These are phyloP conservation scores for Eucalyptus regnans DNA, from an alignment of 345 rosid genomes.

Conservation along the genomic window DNA sequence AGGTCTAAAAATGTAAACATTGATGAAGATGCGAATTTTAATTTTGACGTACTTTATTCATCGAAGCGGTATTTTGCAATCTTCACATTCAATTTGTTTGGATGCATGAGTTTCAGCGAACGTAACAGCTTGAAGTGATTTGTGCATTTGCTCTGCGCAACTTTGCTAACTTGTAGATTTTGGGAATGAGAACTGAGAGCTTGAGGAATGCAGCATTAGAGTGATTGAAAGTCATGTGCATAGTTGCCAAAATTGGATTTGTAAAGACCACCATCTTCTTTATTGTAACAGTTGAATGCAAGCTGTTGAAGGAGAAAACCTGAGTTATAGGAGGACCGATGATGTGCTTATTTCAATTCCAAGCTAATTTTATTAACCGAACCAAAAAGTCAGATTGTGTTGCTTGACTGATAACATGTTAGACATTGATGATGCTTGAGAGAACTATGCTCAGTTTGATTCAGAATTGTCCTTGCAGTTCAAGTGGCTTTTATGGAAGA, in stretches of 20 bases:
- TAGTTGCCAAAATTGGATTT: background rate
- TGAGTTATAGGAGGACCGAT: background rate
- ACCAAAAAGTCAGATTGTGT: background rate
- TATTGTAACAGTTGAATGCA: background rate
- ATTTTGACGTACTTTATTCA: background rate
- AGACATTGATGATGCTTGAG: background rate
- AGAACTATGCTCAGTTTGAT: background rate
- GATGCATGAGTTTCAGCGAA: background rate
- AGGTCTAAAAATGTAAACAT: background rate
- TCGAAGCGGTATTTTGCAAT: background rate
- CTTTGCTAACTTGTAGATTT: background rate
- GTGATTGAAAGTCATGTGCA: background rate
- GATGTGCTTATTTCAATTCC: background rate
- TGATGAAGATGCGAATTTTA: background rate
- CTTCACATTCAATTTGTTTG: background rate
- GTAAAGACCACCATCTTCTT: background rate
- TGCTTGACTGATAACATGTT: background rate
- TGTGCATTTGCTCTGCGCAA: background rate
- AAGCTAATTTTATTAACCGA: background rate
- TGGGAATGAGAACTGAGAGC: background rate
- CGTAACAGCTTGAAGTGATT: background rate
- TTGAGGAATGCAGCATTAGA: background rate
- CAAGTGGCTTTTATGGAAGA: slow-evolving; percentile 74
- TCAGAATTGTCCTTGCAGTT: slow-evolving; percentile 30
- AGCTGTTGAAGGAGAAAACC: background rate